A percentile compares a stretch with the other conserved stretches of the same genome.
These are phyloP conservation scores for Thielaviopsis euricoi DNA, from an alignment of 2,329 filamentous ascomycete genomes.

Conservation along the genomic window DNA sequence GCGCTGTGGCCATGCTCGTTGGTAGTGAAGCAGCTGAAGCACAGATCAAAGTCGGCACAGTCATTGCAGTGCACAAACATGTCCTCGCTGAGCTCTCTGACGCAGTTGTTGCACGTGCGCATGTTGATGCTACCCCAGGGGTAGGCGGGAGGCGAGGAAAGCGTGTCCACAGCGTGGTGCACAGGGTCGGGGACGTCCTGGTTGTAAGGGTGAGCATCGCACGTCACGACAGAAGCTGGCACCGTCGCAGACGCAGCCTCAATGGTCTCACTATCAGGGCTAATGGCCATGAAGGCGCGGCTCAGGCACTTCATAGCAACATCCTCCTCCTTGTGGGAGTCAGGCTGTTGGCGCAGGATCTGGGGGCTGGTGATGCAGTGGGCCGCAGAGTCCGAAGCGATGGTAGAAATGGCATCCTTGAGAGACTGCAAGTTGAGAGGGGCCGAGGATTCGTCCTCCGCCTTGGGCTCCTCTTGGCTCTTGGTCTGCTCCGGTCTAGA, in stretches of 20 bases:
- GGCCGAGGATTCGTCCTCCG: background rate
- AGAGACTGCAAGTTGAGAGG: too few species aligned
- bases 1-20: conserved; percentile 84
- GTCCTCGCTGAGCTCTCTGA: conserved; percentile 45
- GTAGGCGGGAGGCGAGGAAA: background rate
- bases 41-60: conserved; percentile 88
- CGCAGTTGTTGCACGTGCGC: conserved; percentile 55
- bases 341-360: too few species aligned
- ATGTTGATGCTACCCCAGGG: conserved; percentile 19
- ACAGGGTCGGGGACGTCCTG: too few species aligned
- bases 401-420: background rate
- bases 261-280: too few species aligned
- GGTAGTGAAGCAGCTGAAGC: conserved; percentile 60
- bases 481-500: background rate
- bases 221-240: too few species aligned
- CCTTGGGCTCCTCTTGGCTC: background rate
- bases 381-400: conserved; percentile 1
- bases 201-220: too few species aligned
- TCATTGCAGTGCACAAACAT: conserved; percentile 71
- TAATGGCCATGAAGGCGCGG: too few species aligned
- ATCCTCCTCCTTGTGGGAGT: too few species aligned
- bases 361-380: background rate
- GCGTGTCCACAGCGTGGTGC: background rate
- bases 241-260: too few species aligned
- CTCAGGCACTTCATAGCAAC: too few species aligned